Evolutionary conservation across 1,284 basidiomycete genomes (phyloP), one percentile per base, ranked within the genome.

Genomic region (Puccinia coronata): DNA sequence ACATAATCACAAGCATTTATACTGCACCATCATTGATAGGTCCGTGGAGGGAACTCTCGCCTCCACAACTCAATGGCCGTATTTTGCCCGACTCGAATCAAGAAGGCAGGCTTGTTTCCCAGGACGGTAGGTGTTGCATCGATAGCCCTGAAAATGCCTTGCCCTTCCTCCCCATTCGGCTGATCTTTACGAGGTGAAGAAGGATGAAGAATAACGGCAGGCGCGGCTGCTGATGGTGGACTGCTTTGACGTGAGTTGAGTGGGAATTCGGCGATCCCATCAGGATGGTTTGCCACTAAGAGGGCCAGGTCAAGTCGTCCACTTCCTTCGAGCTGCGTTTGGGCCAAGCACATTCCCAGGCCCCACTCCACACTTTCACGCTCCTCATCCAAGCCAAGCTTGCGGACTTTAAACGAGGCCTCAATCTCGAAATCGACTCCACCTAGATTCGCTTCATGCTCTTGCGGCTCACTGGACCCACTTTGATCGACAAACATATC

Each of bases 401-500:
- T 71, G 25, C 28, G 69, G 18, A 71, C 69, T 25, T 71, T 71
- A 16, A 53, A 53, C 34, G 69, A 31, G 14, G 20, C 25, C 34
- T 25, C 36, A 11, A 71, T 36, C 16, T 71, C 69, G 69, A 71
- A 71, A 53, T 71, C 69, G 34, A 71, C 47, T 25, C 69, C 69
- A 18, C 69, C 69, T 4, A 71, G 2, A 36, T 71, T 55, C 0
- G 69, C 69, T 51, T 71, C 69, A 34, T 53, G 11, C 0, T 53
- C 69, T 71, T 51, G 51, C 4, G 69, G 14, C 51, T 3, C 39
- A 34, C 1, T 71, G 43, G 69, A 8, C 23, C 12, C 69, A 31
- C 69, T 71, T 53, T 71, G 11, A 51, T 49, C 69, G 11, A 53
- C 31, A 31, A 71, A 71, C 2, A 71, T 18, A 55, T 71, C 69